Evolutionary conservation across 1,284 basidiomycete genomes (phyloP), one percentile per base, ranked within the genome.

Genomic region (Cerrena zonata): DNA sequence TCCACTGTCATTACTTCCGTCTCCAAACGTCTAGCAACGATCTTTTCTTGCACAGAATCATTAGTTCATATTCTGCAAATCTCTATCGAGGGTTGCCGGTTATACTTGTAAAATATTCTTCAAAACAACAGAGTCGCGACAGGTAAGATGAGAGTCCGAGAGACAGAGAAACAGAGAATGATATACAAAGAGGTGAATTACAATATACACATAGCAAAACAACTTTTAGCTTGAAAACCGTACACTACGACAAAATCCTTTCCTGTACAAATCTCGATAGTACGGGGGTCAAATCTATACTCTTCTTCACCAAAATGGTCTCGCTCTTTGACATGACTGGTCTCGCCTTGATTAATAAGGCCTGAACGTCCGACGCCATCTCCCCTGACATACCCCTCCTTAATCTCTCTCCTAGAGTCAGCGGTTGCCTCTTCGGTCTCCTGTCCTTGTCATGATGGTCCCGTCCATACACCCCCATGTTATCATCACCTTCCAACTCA

Each of bases 371-470:
- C 2, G 75, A 74, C 40, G 80, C 81, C 75, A 92, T 82, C 69
- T 91, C 88, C 1, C 84, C 82, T 12, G 84, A 81, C 78, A 88
- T 83, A 0, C 86, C 84, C 56, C 86, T 70, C 56, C 84, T 70
- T 57, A 87, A 62, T 44, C 84, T 72, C 56, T 86, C 84, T 54
- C 79, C 79, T 65, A 86, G 68, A 53, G 78, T 71, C 58, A 74
- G 62, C 46, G 80, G 74, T 41, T 76, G 65, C 41, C 74, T 66
- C 55, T 56, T 41, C 30, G 59, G 64, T 49, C 74, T 63, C 13
- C 75, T 72, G 40, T 80, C 76, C 61, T 70, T 73, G n/a, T 64
- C 50, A 23, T 53, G 52, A 37, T 53, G 49, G 18, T 63, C 66
- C 34, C 56, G 53, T 26, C 37, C 44, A 40, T 51, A 68, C 71